Conservation (phyloP, 495 filamentous ascomycete genomes). For the Penicillium egyptiacum region DNA sequence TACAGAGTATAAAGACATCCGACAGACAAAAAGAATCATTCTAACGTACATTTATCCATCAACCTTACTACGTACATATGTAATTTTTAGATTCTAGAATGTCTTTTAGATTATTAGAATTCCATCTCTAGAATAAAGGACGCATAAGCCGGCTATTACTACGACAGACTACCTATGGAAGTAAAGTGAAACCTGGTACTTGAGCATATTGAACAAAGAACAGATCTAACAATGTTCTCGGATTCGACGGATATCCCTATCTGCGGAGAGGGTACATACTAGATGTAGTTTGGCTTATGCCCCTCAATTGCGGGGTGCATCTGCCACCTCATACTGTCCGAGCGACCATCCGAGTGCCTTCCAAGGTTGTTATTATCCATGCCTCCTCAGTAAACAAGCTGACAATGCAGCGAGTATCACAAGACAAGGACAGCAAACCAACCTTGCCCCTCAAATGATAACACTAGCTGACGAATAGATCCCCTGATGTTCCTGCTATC, state of each 20-base stretch:
- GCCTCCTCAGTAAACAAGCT: not conserved
- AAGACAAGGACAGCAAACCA: slow-evolving; percentile 7
- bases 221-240: not conserved
- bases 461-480: not conserved
- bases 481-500: not conserved
- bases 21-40: not conserved
- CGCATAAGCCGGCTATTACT: not conserved
- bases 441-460: not conserved
- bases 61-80: too few relatives aligned
- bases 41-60: not conserved
- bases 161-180: too few relatives aligned
- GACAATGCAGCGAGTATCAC: slow-evolving; percentile 1
- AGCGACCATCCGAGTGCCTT: slow-evolving; percentile 1
- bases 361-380: not conserved
- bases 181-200: not conserved
- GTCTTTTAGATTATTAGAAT: not conserved
- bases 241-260: not conserved
- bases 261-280: not conserved
- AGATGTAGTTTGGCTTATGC: not conserved
- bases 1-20: not conserved
- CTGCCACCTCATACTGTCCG: slow-evolving; percentile 22
- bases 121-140: not conserved
- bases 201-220: not conserved
- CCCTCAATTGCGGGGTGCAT: slow-evolving; percentile 30
- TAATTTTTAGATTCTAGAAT: too few relatives aligned